phyloP scores from a whole-genome alignment of 306 rosid genomes.

The Trifolium subterraneum region DNA sequence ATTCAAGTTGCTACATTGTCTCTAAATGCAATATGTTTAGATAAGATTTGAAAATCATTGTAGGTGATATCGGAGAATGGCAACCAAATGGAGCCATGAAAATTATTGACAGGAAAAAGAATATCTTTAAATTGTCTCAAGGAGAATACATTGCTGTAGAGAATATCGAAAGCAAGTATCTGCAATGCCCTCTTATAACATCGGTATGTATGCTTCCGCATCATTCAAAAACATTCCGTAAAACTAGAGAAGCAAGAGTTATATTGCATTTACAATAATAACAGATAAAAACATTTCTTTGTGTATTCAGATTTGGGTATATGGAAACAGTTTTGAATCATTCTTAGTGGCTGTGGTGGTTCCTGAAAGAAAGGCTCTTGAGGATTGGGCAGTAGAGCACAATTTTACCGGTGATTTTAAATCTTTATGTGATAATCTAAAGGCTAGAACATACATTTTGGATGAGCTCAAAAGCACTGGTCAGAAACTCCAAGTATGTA shows the following conservation, averaged over 20 bases:
- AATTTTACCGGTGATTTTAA: constrained; percentile 64
- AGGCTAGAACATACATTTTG: constrained; percentile 74
- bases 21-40: constrained; percentile 10
- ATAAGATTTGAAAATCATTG: constrained; percentile 32
- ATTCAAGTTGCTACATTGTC: not conserved
- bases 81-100: constrained; percentile 90
- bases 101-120: constrained; percentile 89
- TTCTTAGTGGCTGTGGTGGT: constrained; percentile 90
- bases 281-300: constrained; percentile 2
- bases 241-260: constrained; percentile 20
- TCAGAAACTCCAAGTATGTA: constrained; percentile 73
- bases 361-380: constrained; percentile 74
- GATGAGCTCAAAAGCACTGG: constrained; percentile 82
- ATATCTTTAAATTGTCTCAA: constrained; percentile 91
- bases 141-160: constrained; percentile 97
- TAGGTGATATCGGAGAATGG: constrained; percentile 99
- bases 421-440: constrained; percentile 69
- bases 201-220: constrained; percentile 71
- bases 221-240: constrained; percentile 19
- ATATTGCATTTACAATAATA: not conserved
- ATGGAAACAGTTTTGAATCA: constrained; percentile 97
- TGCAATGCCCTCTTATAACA: constrained; percentile 76
- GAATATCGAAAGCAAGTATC: constrained; percentile 77
- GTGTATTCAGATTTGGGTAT: constrained; percentile 81
- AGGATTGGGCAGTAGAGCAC: constrained; percentile 75